Percentiles rank a stretch among this genome's conserved stretches.
phyloP scores from a whole-genome alignment of 2,329 filamentous ascomycete species.

The Pestalotiopsis sp. region DNA sequence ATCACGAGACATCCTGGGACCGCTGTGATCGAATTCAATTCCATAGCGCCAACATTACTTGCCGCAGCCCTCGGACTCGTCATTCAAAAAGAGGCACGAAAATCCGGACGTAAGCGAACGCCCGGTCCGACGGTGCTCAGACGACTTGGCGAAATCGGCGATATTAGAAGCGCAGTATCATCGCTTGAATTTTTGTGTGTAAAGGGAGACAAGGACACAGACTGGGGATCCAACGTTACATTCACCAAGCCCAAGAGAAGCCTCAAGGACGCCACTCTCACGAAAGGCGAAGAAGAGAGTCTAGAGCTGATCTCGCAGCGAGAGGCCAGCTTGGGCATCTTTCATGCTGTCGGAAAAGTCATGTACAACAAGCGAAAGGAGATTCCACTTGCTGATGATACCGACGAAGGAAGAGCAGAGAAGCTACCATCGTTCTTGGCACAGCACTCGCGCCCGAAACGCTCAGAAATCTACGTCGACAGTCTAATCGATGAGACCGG shows the following conservation, averaged over 20 bases:
- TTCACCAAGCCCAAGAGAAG: constrained; percentile 71
- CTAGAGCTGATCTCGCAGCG: constrained; percentile 81
- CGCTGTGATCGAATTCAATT: constrained; percentile 87
- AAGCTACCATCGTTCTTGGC: constrained; percentile 61
- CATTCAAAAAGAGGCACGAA: constrained; percentile 81
- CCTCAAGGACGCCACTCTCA: constrained; percentile 61
- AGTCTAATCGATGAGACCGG: constrained; percentile 89
- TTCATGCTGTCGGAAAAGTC: constrained; percentile 94
- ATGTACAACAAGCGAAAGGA: constrained; percentile 92
- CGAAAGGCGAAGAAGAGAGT: constrained; percentile 77
- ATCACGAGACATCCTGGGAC: constrained; percentile 81
- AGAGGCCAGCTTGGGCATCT: constrained; percentile 89
- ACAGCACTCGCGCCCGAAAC: constrained; percentile 59
- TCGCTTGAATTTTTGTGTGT: constrained; percentile 91
- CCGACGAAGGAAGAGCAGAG: constrained; percentile 47
- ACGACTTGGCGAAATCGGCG: constrained; percentile 81
- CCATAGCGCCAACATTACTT: constrained; percentile 83
- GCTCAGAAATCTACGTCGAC: constrained; percentile 70
- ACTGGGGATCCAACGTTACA: constrained; percentile 75
- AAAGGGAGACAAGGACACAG: constrained; percentile 72
- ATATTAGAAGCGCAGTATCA: constrained; percentile 90
- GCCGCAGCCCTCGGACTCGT: constrained; percentile 81
- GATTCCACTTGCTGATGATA: constrained; percentile 35
- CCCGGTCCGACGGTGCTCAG: constrained; percentile 81
- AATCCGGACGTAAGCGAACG: constrained; percentile 73